Base-by-base conservation (phyloP, 148 eudicot genomes). In the Rhododendron ferrugineum region DNA sequence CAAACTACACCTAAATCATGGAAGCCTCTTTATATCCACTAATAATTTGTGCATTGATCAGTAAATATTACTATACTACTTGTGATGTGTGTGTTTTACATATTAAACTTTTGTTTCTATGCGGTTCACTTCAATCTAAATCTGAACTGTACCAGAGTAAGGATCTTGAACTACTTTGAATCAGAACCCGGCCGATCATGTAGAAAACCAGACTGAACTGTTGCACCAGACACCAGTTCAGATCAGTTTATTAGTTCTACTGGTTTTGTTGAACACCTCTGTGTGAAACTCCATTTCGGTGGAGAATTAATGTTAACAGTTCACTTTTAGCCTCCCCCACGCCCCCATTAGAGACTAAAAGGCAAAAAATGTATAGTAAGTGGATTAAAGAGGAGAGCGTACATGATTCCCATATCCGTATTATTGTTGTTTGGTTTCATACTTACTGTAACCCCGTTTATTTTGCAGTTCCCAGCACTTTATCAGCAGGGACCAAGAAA, bases 401-500 rank as follows among this genome's bases (percentile, higher is more conserved):
- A 30, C 75, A 14, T 70, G 34, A 14, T 28, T 28, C 0, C 46
- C 1, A 3, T 5, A 37, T 36, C n/a, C n/a, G 11, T 80, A 30
- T 50, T 28, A 15, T 4, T 50, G 14, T 50, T 50, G 44, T 13
- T 11, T 30, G 42, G 47, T 6, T 52, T 79, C 62, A 30, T 8
- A 30, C 56, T 46, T n/a, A 47, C 32, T 75, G 20, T 16, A 34
- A 2, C 22, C 11, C 34, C 9, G 22, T 50, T 40, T n/a, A 20
- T 78, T 66, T 88, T 90, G 8, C 93, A 94, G 97, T 94, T 94
- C 84, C 97, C 97, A 74, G 95, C 97, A 52, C 88, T 94, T 5
- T 94, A 94, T 87, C 97, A 94, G 86, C 97, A 94, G 89, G 97
- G 97, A 28, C 94, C 94, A 11, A 90, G 82, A 83, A 94, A 94